phyloP scores from a whole-genome alignment of 139 green algal species.

The Chlamydomonas asymmetrica region DNA sequence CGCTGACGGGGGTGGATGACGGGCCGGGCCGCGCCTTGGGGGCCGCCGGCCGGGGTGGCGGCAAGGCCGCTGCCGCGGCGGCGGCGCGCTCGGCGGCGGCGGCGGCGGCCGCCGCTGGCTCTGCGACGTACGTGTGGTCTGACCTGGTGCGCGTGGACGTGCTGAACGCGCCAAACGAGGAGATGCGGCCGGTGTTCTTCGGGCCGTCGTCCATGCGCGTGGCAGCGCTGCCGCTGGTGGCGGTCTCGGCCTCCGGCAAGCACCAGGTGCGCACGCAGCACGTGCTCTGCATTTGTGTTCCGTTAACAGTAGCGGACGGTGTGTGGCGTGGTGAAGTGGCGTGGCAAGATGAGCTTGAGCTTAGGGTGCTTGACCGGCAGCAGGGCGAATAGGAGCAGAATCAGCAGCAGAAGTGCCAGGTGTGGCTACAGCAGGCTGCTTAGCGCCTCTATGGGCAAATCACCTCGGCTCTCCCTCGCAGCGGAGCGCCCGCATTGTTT shows the following conservation, averaged over 20 bases:
- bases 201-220: constrained; percentile 39
- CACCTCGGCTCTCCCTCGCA: too few relatives aligned
- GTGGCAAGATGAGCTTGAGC: background rate
- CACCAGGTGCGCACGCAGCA: background rate
- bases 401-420: background rate
- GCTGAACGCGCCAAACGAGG: constrained; percentile 46
- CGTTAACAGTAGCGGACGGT: background rate
- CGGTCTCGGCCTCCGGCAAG: background rate
- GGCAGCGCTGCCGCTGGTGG: constrained; percentile 19
- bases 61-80: background rate
- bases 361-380: background rate
- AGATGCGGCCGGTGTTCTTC: constrained; percentile 68
- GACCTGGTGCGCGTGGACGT: constrained; percentile 76
- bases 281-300: background rate
- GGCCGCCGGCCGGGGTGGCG: background rate
- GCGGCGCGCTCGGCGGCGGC: background rate
- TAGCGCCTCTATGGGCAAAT: too few relatives aligned
- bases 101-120: background rate
- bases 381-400: too few relatives aligned
- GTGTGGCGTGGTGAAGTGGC: background rate
- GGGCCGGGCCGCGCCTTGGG: background rate
- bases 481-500: too few relatives aligned
- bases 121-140: constrained; percentile 69
- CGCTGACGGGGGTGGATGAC: too few relatives aligned
- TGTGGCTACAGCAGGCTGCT: background rate